Percentiles rank a stretch among this genome's conserved stretches.
Evolutionary conservation across 2,329 filamentous ascomycete genomes (phyloP).

Genomic region (Scorias spongiosa): DNA sequence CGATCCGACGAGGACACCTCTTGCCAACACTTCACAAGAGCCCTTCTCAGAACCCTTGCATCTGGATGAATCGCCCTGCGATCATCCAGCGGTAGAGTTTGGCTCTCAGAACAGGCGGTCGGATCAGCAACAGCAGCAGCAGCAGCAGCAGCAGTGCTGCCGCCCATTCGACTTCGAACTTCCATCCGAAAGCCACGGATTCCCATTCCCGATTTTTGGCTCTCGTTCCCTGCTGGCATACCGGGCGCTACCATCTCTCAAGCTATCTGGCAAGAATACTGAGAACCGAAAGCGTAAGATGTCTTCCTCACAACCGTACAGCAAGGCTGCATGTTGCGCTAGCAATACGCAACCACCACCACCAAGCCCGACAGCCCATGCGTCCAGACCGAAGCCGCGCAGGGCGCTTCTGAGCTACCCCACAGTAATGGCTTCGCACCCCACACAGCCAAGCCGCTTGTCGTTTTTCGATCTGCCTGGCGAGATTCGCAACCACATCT

Average conservation of each 20-base stretch:
- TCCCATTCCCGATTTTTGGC: not conserved
- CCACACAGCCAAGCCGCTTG: not conserved
- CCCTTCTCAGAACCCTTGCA: too few species aligned
- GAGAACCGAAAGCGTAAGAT: not conserved
- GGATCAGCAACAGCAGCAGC: too few species aligned
- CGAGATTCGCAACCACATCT: slow-evolving; percentile 4
- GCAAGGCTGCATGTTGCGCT: not conserved
- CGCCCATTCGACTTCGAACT: not conserved
- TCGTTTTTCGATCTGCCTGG: slow-evolving; percentile 2
- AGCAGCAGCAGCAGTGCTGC: too few species aligned
- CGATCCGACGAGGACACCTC: too few species aligned
- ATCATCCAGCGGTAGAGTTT: too few species aligned
- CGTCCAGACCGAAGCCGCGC: not conserved
- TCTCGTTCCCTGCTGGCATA: not conserved
- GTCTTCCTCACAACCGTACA: not conserved
- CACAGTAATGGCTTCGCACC: not conserved
- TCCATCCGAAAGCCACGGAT: not conserved
- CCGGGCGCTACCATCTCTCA: not conserved
- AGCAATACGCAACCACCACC: not conserved
- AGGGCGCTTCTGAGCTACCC: not conserved
- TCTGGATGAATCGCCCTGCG: too few species aligned
- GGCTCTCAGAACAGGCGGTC: too few species aligned
- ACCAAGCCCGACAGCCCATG: not conserved
- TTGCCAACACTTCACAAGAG: too few species aligned
- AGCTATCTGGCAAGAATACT: not conserved